These are phyloP conservation scores for Dryadomyces quercus-mongolicae DNA, from an alignment of 2,329 filamentous ascomycete genomes.

Conservation along the genomic window DNA sequence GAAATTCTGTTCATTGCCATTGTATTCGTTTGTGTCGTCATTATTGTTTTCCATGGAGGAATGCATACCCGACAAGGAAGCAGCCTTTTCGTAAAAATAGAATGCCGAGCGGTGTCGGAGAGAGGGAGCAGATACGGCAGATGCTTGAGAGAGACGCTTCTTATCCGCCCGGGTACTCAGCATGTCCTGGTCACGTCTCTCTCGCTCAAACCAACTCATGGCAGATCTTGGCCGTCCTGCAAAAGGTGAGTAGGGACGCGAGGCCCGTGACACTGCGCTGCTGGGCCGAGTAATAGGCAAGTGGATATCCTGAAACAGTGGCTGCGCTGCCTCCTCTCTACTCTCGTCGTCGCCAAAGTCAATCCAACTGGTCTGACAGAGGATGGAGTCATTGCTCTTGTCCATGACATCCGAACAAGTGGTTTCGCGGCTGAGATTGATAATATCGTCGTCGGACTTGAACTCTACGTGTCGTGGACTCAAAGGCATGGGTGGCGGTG, in stretches of 20 bases:
- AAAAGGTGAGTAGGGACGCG: not conserved
- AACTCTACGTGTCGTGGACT: constrained; percentile 9
- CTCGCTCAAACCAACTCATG: not conserved
- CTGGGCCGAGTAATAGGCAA: not conserved
- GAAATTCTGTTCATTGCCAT: not conserved
- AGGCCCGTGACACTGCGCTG: not conserved
- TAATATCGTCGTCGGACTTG: not conserved
- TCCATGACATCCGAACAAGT: too few species aligned
- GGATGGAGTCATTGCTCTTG: not conserved
- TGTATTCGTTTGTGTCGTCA: too few species aligned
- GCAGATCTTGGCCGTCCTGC: constrained; percentile 7
- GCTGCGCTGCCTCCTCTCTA: not conserved
- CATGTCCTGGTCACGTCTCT: not conserved
- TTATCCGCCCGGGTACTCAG: not conserved
- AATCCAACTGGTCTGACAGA: constrained; percentile 14
- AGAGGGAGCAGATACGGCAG: not conserved
- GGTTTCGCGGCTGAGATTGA: not conserved
- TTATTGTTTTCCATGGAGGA: too few species aligned
- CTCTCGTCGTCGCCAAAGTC: constrained; percentile 11
- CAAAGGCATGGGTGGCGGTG: not conserved
- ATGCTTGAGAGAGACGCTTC: not conserved
- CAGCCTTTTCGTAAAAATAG: not conserved
- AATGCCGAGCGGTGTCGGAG: not conserved
- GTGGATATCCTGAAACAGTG: not conserved
- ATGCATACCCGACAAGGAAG: not conserved